Percentiles rank a stretch among this genome's conserved stretches.
phyloP scores from a whole-genome alignment of 768 basidiomycete species.

The Kwoniella dejecticola region DNA sequence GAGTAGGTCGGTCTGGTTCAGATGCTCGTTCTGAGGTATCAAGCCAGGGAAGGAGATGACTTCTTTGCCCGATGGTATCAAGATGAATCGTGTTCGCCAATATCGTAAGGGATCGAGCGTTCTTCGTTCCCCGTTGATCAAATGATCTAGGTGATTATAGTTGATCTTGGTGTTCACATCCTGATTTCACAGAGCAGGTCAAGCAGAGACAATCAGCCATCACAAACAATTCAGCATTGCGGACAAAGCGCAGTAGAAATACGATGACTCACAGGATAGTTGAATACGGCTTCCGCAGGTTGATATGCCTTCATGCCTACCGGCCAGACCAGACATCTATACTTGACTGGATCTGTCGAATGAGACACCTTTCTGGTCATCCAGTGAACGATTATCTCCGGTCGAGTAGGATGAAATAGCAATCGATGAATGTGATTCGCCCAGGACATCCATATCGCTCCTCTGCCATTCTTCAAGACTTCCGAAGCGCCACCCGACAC shows the following conservation, averaged over 20 bases:
- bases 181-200: too few relatives aligned
- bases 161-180: conserved; percentile 49
- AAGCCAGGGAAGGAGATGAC: conserved; percentile 56
- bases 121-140: conserved; percentile 58
- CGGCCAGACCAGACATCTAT: conserved; percentile 92
- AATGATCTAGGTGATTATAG: conserved; percentile 54
- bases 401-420: conserved; percentile 73
- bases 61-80: conserved; percentile 80
- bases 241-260: conserved; percentile 9
- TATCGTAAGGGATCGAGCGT: conserved; percentile 73
- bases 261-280: conserved; percentile 62
- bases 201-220: too few relatives aligned
- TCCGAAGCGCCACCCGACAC: conserved; percentile 55
- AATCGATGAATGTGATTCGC: conserved; percentile 93
- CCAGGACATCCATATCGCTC: conserved; percentile 88
- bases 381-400: conserved; percentile 81
- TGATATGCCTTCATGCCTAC: conserved; percentile 85
- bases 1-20: conserved; percentile 73
- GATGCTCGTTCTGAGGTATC: conserved; percentile 66
- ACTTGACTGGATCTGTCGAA: conserved; percentile 65
- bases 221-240: conserved; percentile 7
- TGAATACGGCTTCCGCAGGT: conserved; percentile 72
- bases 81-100: conserved; percentile 90
- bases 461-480: conserved; percentile 55
- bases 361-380: conserved; percentile 69